phyloP scores from a whole-genome alignment of 2,329 filamentous ascomycete genomes.

The Fusarium dimerum region DNA sequence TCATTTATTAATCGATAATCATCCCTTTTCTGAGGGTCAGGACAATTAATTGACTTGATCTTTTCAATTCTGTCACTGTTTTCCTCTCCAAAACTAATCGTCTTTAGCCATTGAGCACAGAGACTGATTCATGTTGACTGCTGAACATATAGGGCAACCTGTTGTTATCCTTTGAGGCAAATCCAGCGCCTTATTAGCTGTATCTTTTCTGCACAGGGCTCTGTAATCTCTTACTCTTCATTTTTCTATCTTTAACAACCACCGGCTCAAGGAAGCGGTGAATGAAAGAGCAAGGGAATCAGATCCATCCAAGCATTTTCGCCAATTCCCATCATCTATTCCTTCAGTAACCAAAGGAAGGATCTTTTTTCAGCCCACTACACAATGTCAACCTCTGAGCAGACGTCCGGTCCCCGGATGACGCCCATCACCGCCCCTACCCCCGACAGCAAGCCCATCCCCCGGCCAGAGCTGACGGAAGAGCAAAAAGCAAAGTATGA shows the following conservation, averaged over 20 bases:
- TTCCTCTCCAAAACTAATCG: not conserved
- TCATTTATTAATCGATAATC: not conserved
- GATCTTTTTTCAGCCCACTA: not conserved
- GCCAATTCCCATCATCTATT: not conserved
- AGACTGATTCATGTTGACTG: not conserved
- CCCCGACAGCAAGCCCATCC: conserved; percentile 56
- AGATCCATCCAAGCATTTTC: conserved; percentile 2
- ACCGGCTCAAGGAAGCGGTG: conserved; percentile 19
- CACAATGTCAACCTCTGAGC: conserved; percentile 21
- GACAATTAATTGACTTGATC: not conserved
- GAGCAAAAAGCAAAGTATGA: conserved; percentile 85
- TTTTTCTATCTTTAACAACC: not conserved
- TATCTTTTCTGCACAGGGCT: not conserved
- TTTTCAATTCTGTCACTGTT: not conserved
- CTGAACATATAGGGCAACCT: not conserved
- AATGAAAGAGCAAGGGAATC: conserved; percentile 2
- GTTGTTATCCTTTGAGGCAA: not conserved
- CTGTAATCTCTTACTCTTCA: not conserved
- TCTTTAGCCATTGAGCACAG: not conserved
- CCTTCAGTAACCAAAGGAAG: not conserved
- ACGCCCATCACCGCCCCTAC: conserved; percentile 62
- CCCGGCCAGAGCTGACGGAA: conserved; percentile 62
- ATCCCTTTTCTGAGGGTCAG: not conserved
- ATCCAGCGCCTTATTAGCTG: not conserved
- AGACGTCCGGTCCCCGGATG: conserved; percentile 35